Evolutionary conservation across 345 rosid genomes (phyloP), one percentile per base, ranked within the genome.

Genomic region (Populus euphratica): DNA sequence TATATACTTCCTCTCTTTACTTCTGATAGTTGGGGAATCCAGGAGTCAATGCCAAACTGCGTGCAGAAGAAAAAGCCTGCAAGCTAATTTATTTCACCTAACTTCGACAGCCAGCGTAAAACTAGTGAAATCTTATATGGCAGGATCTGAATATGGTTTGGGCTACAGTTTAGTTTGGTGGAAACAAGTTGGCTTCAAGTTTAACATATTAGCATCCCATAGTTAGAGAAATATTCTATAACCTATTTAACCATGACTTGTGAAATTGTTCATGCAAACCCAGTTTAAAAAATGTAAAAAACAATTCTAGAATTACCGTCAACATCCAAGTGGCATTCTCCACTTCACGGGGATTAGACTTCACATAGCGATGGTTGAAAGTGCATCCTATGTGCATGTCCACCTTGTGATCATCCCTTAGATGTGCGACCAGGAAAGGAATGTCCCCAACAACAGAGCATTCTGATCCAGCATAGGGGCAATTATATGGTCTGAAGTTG

Each of bases 321-420:
- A 81, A 62, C 93, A 91, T 91, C 96, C 93, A 91, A 47, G 92
- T 91, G 14, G 96, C 96, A 31, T 91, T 91, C 85, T 91, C 96
- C 52, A 91, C 96, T 88, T 91, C 93, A 7, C 92, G 91, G 3
- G 93, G 96, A 75, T 90, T 91, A 63, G 96, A 88, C 76, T 91
- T 90, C 79, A 91, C 96, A 38, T 90, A 91, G 39, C 96, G 96
- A 73, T 91, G 96, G 79, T 91, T 91, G 82, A 91, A 91, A 16
- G 92, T 89, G 82, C 87, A 87, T 36, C 96, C 96, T 6, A 88
- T 86, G 78, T 90, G 93, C 93, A 91, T 91, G 83, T 91, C 96
- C 69, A 91, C 96, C 83, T 91, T 91, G 82, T 91, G 96, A 68
- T 90, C 93, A 76, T 91, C 96, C 81, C 89, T 91, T 65, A 91